Conservation (phyloP, 2,329 filamentous ascomycete genomes). For the Fusarium fujikuroi region DNA sequence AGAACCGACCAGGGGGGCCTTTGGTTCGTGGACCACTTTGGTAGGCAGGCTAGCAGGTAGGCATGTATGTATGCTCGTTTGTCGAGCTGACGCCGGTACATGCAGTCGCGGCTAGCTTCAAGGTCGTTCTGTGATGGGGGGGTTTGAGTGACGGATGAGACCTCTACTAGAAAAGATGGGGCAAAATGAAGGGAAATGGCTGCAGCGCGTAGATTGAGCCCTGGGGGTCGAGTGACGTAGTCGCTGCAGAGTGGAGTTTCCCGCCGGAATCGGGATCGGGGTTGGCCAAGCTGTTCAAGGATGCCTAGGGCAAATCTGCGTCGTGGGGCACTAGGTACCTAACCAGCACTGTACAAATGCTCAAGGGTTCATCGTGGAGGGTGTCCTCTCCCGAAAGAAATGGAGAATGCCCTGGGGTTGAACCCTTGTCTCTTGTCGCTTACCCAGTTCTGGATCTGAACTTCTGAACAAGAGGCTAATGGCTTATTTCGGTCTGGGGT, state of each 20-base stretch:
- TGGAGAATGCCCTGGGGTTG: slow-evolving; percentile 19
- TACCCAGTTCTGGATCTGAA: slow-evolving; percentile 2
- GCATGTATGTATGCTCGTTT: background rate
- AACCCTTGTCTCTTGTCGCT: slow-evolving; percentile 21
- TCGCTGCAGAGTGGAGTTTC: slow-evolving; percentile 20
- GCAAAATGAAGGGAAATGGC: slow-evolving; percentile 26
- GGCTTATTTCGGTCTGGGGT: slow-evolving; percentile 8
- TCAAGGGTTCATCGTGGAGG: slow-evolving; percentile 27
- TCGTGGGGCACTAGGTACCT: slow-evolving; percentile 5
- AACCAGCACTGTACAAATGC: background rate
- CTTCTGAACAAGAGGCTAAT: slow-evolving; percentile 4
- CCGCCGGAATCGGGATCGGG: slow-evolving; percentile 28
- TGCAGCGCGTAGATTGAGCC: slow-evolving; percentile 28
- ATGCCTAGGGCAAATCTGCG: slow-evolving; percentile 6
- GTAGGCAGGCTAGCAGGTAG: background rate
- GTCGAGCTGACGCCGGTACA: slow-evolving; percentile 27
- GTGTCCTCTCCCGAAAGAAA: slow-evolving; percentile 6
- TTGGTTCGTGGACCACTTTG: background rate
- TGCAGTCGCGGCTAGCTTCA: slow-evolving; percentile 25
- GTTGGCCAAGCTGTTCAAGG: slow-evolving; percentile 23
- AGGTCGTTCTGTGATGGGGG: slow-evolving; percentile 19
- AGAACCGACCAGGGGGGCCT: slow-evolving; percentile 14
- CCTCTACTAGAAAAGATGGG: slow-evolving; percentile 28
- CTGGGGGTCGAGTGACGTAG: slow-evolving; percentile 39
- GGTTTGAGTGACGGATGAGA: slow-evolving; percentile 18